These are phyloP conservation scores for Saturnispora zaruensis DNA, from an alignment of 805 yeast species.

Conservation along the genomic window DNA sequence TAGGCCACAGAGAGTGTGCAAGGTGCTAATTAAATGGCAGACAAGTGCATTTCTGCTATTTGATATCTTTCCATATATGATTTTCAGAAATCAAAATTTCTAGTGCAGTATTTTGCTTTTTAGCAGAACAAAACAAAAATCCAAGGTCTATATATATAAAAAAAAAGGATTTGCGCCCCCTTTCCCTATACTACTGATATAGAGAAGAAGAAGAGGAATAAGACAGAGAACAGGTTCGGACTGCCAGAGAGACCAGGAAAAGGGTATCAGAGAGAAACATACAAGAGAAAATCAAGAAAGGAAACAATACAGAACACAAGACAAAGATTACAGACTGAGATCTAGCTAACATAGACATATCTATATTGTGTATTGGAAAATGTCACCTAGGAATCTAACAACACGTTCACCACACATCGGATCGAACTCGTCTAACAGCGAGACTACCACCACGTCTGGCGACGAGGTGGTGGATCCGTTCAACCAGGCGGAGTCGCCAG, in stretches of 20 bases:
- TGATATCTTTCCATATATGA: too few relatives aligned
- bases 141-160: not conserved
- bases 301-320: not conserved
- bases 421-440: slow-evolving; percentile 20
- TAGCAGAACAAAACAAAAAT: not conserved
- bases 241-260: not conserved
- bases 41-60: too few relatives aligned
- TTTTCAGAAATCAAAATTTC: too few relatives aligned
- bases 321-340: not conserved
- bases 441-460: slow-evolving; percentile 10
- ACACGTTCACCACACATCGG: slow-evolving; percentile 28
- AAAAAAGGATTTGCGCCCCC: not conserved
- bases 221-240: not conserved
- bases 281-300: too few relatives aligned
- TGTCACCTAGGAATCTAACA: slow-evolving; percentile 30
- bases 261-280: not conserved
- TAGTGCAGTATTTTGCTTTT: too few relatives aligned
- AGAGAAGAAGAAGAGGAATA: not conserved
- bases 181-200: not conserved
- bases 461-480: slow-evolving; percentile 18
- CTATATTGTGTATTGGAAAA: slow-evolving; percentile 4
- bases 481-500: slow-evolving; percentile 16
- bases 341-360: not conserved
- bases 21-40: too few relatives aligned
- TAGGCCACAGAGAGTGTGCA: too few relatives aligned